Evolutionary conservation across 768 basidiomycete species (phyloP).

Genomic region (Tulasnella sp.): DNA sequence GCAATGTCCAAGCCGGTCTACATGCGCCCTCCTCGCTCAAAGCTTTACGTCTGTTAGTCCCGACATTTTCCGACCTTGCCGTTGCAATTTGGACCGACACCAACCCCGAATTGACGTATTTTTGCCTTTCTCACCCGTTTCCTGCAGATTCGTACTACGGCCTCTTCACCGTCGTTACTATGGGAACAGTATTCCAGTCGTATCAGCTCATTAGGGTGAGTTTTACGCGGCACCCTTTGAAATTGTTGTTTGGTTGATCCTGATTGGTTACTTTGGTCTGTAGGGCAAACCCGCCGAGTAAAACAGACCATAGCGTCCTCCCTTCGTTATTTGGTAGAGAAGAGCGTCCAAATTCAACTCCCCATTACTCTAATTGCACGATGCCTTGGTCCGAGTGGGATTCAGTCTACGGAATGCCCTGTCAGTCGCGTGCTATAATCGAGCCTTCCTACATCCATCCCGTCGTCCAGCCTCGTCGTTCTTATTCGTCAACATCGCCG

Average conservation of each 20-base stretch:
- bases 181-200: background rate
- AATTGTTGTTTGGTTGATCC: background rate
- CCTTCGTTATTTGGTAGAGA: background rate
- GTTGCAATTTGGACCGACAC: background rate
- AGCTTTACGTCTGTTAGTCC: conserved; percentile 58
- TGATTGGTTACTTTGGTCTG: background rate
- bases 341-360: background rate
- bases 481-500: background rate
- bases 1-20: conserved; percentile 51
- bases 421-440: background rate
- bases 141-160: conserved; percentile 47
- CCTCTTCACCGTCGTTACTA: conserved; percentile 13
- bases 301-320: background rate
- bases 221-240: background rate
- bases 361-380: background rate
- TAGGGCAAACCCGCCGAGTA: background rate
- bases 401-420: background rate
- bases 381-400: background rate
- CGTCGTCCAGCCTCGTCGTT: no score
- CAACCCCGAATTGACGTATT: conserved; percentile 3
- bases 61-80: background rate
- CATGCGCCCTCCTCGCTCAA: conserved; percentile 57
- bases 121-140: background rate
- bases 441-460: background rate
- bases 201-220: conserved; percentile 15